Evolutionary conservation across 306 rosid genomes (phyloP).

Genomic region (Hippophae gyantsensis): DNA sequence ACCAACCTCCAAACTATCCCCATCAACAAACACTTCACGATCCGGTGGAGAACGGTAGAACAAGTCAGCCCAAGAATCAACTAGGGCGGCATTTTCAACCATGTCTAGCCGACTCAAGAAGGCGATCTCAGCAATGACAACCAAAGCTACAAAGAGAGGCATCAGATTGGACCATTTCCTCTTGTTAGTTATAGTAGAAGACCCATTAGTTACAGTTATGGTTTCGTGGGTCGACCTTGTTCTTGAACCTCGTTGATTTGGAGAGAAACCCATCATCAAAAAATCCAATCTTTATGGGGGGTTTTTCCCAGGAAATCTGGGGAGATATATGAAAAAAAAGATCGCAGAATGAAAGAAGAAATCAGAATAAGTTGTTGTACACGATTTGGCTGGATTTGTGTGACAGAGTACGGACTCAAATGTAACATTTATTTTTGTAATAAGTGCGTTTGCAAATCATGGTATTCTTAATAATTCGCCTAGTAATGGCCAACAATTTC

Average conservation of each 20-base stretch:
- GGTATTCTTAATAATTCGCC: too few species aligned
- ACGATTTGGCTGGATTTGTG: too few species aligned
- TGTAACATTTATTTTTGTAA: too few species aligned
- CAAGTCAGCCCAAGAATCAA: conserved; percentile 61
- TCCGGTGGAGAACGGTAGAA: conserved; percentile 35
- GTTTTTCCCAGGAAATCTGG: conserved; percentile 14
- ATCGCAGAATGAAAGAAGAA: background rate
- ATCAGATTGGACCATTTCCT: conserved; percentile 53
- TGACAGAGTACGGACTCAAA: too few species aligned
- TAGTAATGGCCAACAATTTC: too few species aligned
- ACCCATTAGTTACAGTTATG: conserved; percentile 28
- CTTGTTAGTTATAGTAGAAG: conserved; percentile 26
- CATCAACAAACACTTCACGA: conserved; percentile 14
- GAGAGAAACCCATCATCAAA: conserved; percentile 40
- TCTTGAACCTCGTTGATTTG: conserved; percentile 55
- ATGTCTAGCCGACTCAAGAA: conserved; percentile 72
- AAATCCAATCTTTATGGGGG: background rate
- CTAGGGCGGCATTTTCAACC: conserved; percentile 58
- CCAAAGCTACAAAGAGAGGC: conserved; percentile 60
- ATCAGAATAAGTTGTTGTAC: background rate
- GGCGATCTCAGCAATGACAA: conserved; percentile 75
- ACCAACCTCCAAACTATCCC: conserved; percentile 27
- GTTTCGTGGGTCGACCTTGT: conserved; percentile 38
- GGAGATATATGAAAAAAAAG: conserved; percentile 1
- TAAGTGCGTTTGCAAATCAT: too few species aligned